Conservation (phyloP, 208 protist species). For the Wallacemonas rigidus region DNA sequence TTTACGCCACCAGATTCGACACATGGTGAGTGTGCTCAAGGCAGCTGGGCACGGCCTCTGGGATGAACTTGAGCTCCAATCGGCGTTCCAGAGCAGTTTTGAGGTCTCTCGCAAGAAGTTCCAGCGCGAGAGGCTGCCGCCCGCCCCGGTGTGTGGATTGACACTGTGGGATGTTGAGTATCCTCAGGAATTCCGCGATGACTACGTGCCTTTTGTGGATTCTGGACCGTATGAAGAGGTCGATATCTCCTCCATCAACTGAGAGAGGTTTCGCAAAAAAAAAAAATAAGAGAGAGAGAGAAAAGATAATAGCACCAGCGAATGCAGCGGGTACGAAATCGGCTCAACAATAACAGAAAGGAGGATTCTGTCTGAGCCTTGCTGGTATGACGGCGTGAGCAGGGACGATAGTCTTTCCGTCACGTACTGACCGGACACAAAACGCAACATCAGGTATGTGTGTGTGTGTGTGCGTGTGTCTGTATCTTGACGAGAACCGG, state of each 20-base stretch:
- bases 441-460: too few species aligned
- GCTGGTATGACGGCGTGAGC: too few species aligned
- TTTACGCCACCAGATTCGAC: slow-evolving; percentile 85
- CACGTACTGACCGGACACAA: too few species aligned
- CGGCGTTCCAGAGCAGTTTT: slow-evolving; percentile 72
- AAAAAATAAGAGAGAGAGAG: slow-evolving; percentile 5
- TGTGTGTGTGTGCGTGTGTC: too few species aligned
- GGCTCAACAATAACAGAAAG: too few species aligned
- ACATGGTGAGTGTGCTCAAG: slow-evolving; percentile 87
- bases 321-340: not conserved
- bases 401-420: too few species aligned
- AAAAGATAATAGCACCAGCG: not conserved
- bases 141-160: slow-evolving; percentile 78
- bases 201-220: slow-evolving; percentile 74
- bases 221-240: slow-evolving; percentile 76
- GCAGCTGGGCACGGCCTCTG: slow-evolving; percentile 76
- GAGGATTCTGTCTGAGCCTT: too few species aligned
- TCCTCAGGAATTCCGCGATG: slow-evolving; percentile 55
- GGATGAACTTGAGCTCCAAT: slow-evolving; percentile 80
- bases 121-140: slow-evolving; percentile 62
- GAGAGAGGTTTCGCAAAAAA: not conserved
- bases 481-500: too few species aligned
- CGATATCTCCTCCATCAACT: slow-evolving; percentile 47
- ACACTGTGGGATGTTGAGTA: slow-evolving; percentile 91
- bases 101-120: slow-evolving; percentile 77